phyloP scores from a whole-genome alignment of 768 basidiomycete species.

The Trametes cubensis region DNA sequence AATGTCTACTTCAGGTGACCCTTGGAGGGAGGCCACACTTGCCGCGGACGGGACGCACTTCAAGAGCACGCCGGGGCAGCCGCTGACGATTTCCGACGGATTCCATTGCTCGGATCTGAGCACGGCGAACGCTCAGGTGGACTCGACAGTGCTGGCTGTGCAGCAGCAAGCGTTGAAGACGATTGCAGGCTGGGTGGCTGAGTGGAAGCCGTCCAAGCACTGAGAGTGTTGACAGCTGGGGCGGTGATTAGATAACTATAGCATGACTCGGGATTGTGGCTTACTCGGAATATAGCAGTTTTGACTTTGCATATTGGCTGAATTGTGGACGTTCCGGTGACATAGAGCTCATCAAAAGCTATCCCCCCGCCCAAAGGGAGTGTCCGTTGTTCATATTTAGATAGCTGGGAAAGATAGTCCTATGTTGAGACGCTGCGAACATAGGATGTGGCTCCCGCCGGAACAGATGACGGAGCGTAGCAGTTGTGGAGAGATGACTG shows the following conservation, averaged over 20 bases:
- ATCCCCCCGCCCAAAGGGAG: too few relatives aligned
- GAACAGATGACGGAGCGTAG: too few relatives aligned
- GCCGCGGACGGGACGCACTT: conserved; percentile 55
- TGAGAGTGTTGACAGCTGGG: background rate
- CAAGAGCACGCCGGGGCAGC: conserved; percentile 53
- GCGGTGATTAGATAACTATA: too few relatives aligned
- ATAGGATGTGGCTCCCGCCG: too few relatives aligned
- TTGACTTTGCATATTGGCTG: too few relatives aligned
- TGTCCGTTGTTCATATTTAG: too few relatives aligned
- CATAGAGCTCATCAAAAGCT: too few relatives aligned
- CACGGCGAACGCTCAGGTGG: conserved; percentile 43
- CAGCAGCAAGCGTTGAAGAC: conserved; percentile 54
- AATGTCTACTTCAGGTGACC: conserved; percentile 53
- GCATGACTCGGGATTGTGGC: too few relatives aligned
- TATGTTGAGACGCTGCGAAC: too few relatives aligned
- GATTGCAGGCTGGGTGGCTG: conserved; percentile 62
- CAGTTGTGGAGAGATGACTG: background rate
- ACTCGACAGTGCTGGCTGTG: conserved; percentile 55
- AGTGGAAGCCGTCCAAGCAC: conserved; percentile 26
- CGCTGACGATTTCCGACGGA: conserved; percentile 60
- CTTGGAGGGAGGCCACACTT: conserved; percentile 71
- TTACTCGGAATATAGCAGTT: too few relatives aligned
- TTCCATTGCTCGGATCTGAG: conserved; percentile 71
- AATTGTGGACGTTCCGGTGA: too few relatives aligned
- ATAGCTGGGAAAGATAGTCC: too few relatives aligned